Percentiles rank a stretch among this genome's conserved stretches.
Conservation (phyloP, 75 land plant genomes). For the Cupressus sempervirens region DNA sequence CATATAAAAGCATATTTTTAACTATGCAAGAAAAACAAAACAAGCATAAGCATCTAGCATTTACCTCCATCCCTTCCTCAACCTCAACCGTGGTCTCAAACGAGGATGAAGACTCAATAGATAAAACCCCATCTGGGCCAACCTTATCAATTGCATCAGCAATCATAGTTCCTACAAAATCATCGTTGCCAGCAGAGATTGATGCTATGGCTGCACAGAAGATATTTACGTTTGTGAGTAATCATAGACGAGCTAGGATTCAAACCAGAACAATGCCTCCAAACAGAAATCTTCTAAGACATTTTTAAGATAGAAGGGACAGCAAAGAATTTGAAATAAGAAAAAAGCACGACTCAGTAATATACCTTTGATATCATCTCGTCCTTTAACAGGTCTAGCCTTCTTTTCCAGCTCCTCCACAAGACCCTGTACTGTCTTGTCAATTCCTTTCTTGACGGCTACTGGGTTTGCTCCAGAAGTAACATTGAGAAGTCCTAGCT, state of each 20-base stretch:
- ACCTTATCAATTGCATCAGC: constrained; percentile 99
- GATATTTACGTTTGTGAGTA: not conserved
- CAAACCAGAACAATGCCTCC: not conserved
- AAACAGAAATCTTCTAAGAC: no score
- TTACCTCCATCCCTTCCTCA: constrained; percentile 99
- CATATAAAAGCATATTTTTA: not conserved
- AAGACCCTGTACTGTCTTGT: constrained; percentile 73
- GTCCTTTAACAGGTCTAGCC: constrained; percentile 80
- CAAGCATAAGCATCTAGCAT: not conserved
- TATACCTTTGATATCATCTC: constrained; percentile 88
- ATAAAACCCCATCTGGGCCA: constrained; percentile 95
- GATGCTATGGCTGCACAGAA: constrained; percentile 76
- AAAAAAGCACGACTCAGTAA: not conserved
- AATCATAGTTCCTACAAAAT: constrained; percentile 81
- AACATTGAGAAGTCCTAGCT: constrained; percentile 82
- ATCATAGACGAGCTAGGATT: not conserved
- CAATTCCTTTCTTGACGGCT: constrained; percentile 90
- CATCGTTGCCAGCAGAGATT: constrained; percentile 97
- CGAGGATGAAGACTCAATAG: constrained; percentile 97
- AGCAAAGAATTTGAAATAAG: not conserved
- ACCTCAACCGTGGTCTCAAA: constrained; percentile 96
- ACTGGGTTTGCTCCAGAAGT: constrained; percentile 98
- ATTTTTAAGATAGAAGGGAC: not conserved
- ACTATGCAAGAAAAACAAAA: not conserved
- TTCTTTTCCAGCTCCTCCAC: constrained; percentile 81